Base-by-base conservation (phyloP, 176 grass and related monocot genomes). In the Stipa capillata region DNA sequence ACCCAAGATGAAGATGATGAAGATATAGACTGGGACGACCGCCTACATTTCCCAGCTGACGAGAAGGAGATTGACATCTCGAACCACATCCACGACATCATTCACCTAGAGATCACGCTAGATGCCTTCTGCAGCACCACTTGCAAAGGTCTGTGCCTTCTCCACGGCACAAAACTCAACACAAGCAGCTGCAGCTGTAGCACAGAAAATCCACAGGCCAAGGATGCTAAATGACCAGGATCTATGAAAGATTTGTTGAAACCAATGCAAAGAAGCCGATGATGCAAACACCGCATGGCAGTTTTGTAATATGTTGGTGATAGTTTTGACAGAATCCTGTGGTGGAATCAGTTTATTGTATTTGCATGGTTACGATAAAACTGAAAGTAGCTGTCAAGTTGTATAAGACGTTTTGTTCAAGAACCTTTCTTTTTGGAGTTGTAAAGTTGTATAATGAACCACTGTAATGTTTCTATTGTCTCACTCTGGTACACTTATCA, bases 21-120 rank as follows among this genome's bases (percentile, higher is more conserved):
- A 35, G 85, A 88, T 17, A 84, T 90, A 47, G 85, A 90, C 37
- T 90, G 85, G 79, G 93, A 97, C 64, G 93, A 92, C 74, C 77
- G 82, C 2, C 79, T 92, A 66, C 78, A 97, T 35, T 97, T 92
- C 71, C 93, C 93, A 6, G 31, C 74, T 5, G 82, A 43, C 72
- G 70, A 88, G 27, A 88, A 67, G 79, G 90, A 97, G 72, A 93
- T 91, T 5, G 94, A 97, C 69, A 85, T 97, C 40, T 97, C 94
- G 8, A 97, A 93, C 74, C 80, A 93, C 72, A 79, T 97, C 11
- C 65, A 88, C n/a, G n/a, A n/a, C n/a, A n/a, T n/a, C n/a, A n/a
- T n/a, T n/a, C n/a, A n/a, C n/a, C n/a, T n/a, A n/a, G n/a, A n/a
- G n/a, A n/a, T n/a, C n/a, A 90, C 83, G 3, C 64, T 92, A 40